phyloP scores from a whole-genome alignment of 1,284 basidiomycete genomes.

The Fistulinella staudtii region DNA sequence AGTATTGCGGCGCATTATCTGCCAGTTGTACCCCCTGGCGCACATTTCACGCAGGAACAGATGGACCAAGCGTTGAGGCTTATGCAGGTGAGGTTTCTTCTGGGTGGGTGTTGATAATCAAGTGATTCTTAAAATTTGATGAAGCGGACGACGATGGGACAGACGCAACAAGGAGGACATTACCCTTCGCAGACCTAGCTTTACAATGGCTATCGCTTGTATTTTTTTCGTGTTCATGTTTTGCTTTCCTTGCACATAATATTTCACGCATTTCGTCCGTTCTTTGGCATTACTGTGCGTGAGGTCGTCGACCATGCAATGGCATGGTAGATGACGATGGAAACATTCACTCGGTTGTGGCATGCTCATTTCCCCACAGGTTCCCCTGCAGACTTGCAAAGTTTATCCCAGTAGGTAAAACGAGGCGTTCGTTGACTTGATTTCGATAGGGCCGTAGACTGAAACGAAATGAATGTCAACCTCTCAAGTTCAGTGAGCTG shows the following conservation, averaged over 20 bases:
- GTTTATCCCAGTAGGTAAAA: constrained; percentile 1
- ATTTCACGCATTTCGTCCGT: constrained; percentile 8
- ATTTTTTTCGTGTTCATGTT: constrained; percentile 11
- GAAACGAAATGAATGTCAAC: neutral
- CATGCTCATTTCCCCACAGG: neutral
- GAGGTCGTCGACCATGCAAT: constrained; percentile 5
- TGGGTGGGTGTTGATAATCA: neutral
- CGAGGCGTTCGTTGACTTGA: neutral
- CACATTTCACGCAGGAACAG: constrained; percentile 38
- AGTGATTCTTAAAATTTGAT: constrained; percentile 4
- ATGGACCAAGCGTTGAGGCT: constrained; percentile 37
- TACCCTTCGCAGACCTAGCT: constrained; percentile 28
- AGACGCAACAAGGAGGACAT: constrained; percentile 31
- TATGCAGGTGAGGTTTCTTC: constrained; percentile 28
- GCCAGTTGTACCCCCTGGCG: constrained; percentile 24
- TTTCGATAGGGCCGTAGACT: neutral
- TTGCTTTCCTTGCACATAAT: too few relatives aligned
- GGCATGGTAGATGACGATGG: neutral
- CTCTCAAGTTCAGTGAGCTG: neutral
- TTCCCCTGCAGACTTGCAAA: neutral
- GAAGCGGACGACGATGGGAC: constrained; percentile 26
- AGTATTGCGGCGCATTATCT: constrained; percentile 36
- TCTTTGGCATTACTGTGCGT: neutral
- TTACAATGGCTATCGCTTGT: constrained; percentile 14
- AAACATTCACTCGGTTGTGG: neutral